Conservation (phyloP, 169 alveolate species). For the Plasmodium gonderi region DNA sequence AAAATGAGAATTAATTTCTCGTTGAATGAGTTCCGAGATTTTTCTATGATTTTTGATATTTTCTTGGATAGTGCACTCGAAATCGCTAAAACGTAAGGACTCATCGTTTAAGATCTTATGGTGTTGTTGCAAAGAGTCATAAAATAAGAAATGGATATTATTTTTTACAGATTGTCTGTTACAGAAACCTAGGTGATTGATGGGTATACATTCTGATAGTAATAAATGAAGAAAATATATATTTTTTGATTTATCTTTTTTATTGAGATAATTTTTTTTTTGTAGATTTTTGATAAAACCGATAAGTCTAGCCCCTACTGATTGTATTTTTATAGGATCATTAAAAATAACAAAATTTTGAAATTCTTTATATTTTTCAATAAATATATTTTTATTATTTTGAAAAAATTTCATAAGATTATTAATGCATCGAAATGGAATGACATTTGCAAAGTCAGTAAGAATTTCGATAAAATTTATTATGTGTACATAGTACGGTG, state of each 20-base stretch:
- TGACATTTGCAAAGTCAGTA: slow-evolving; percentile 18
- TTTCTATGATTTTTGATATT: slow-evolving; percentile 34
- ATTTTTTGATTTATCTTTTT: slow-evolving; percentile 2
- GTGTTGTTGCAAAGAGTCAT: background rate
- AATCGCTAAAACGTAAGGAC: background rate
- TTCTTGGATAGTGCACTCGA: slow-evolving; percentile 11
- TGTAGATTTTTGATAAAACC: slow-evolving; percentile 59
- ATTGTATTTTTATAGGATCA: slow-evolving; percentile 41
- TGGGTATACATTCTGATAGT: slow-evolving; percentile 48
- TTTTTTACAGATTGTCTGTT: slow-evolving; percentile 62
- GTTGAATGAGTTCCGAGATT: slow-evolving; percentile 1
- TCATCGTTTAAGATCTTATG: background rate
- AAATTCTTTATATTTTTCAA: slow-evolving; percentile 47
- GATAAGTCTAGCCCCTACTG: slow-evolving; percentile 58
- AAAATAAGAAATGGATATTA: slow-evolving; percentile 22
- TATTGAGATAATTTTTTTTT: slow-evolving; percentile 20
- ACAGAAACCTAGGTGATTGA: slow-evolving; percentile 54
- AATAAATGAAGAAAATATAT: slow-evolving; percentile 17
- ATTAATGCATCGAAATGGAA: background rate
- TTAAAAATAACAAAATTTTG: slow-evolving; percentile 44
- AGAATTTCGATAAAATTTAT: slow-evolving; percentile 25
- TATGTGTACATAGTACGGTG: slow-evolving; percentile 33
- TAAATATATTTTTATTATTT: slow-evolving; percentile 28
- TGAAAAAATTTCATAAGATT: background rate
- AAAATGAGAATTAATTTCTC: background rate